Percentiles rank a stretch among this genome's conserved stretches.
Conservation (phyloP, 495 filamentous ascomycete species). For the Cercophora newfieldiana region DNA sequence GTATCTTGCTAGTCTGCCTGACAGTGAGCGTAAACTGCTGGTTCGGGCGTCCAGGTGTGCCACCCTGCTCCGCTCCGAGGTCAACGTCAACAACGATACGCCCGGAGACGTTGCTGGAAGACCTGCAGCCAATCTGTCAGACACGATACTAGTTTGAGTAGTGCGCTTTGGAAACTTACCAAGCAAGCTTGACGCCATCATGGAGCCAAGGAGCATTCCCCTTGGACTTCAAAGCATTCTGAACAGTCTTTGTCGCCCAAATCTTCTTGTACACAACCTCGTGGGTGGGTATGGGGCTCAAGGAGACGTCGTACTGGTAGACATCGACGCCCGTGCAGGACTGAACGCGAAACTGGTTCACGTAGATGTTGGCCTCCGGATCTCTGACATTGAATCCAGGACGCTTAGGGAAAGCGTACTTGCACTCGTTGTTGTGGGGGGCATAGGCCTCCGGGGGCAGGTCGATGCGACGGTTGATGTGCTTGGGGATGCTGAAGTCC, state of each 20-base stretch:
- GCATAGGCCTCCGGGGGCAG: conserved; percentile 47
- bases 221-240: conserved; percentile 43
- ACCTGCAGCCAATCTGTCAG: neutral
- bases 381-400: conserved; percentile 60
- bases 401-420: conserved; percentile 36
- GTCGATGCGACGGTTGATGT: conserved; percentile 41
- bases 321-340: conserved; percentile 52
- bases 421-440: neutral
- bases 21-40: conserved; percentile 62
- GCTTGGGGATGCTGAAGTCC: neutral
- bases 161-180: conserved; percentile 51
- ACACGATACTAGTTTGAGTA: neutral
- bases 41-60: conserved; percentile 35
- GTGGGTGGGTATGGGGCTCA: conserved; percentile 64
- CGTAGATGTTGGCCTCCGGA: conserved; percentile 52
- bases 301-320: conserved; percentile 82
- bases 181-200: conserved; percentile 77
- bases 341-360: conserved; percentile 76
- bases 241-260: conserved; percentile 65
- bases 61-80: conserved; percentile 59
- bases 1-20: conserved; percentile 57
- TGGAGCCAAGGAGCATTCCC: conserved; percentile 63
- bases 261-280: conserved; percentile 62
- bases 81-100: conserved; percentile 55
- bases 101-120: conserved; percentile 37